phyloP scores from a whole-genome alignment of 768 basidiomycete species.

The Porphyrellus cyaneotinctus region DNA sequence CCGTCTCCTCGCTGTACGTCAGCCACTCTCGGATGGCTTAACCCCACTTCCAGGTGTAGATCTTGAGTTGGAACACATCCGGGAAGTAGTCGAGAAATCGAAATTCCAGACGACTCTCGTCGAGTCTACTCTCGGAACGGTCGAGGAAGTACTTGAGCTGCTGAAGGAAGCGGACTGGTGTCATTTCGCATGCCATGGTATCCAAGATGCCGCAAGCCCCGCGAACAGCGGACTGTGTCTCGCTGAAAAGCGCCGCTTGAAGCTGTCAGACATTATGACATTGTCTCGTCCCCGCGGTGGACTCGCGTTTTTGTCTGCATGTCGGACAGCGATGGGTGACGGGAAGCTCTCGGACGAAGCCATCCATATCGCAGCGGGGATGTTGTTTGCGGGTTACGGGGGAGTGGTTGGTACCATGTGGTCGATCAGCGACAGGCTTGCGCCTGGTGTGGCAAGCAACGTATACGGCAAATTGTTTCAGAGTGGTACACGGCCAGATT shows the following conservation, averaged over 20 bases:
- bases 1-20: not conserved
- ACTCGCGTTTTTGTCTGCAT: slow-evolving; percentile 2
- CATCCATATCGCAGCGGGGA: slow-evolving; percentile 12
- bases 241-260: not conserved
- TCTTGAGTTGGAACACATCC: slow-evolving; percentile 23
- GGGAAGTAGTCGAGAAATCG: not conserved
- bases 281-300: not conserved
- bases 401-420: not conserved
- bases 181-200: not conserved
- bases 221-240: not conserved
- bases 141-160: slow-evolving; percentile 12
- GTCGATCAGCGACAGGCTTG: too few species aligned
- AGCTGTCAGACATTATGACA: not conserved
- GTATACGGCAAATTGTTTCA: too few species aligned
- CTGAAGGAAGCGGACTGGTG: slow-evolving; percentile 6
- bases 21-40: slow-evolving; percentile 16
- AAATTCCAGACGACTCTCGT: not conserved
- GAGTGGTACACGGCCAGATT: not conserved
- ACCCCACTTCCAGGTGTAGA: slow-evolving; percentile 9
- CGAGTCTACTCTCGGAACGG: slow-evolving; percentile 1
- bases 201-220: not conserved
- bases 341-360: not conserved
- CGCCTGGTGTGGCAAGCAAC: too few species aligned
- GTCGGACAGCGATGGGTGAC: slow-evolving; percentile 2
- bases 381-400: slow-evolving; percentile 31